These are phyloP conservation scores for Heimioporus sp. DNA, from an alignment of 768 basidiomycete species.

Conservation along the genomic window DNA sequence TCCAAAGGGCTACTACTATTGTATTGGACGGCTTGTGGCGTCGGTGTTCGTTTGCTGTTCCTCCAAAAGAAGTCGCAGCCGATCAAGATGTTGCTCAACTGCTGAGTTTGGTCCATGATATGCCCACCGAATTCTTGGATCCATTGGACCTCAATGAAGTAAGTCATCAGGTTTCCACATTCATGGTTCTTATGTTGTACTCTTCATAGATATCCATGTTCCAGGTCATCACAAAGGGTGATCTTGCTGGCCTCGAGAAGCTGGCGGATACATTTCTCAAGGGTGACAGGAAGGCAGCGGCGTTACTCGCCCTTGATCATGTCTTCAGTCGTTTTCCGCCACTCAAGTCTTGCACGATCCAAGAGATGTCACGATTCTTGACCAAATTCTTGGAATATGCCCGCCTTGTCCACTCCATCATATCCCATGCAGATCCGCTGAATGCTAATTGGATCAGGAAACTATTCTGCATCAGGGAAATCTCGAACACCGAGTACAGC, in stretches of 20 bases:
- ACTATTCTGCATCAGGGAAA: constrained; percentile 23
- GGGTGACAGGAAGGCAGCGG: background rate
- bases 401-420: constrained; percentile 5
- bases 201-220: constrained; percentile 30
- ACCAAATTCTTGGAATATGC: constrained; percentile 4
- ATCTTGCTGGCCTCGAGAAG: constrained; percentile 26
- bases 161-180: background rate
- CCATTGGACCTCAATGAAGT: constrained; percentile 10
- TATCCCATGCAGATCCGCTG: constrained; percentile 6
- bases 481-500: constrained; percentile 8
- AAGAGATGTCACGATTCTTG: constrained; percentile 8
- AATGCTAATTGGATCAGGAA: constrained; percentile 20
- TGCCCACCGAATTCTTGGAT: constrained; percentile 9
- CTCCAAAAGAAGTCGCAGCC: constrained; percentile 2
- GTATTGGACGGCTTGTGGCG: constrained; percentile 47
- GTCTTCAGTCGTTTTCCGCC: constrained; percentile 3
- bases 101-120: constrained; percentile 21
- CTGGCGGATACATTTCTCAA: constrained; percentile 32
- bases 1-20: constrained; percentile 35
- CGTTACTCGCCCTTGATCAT: constrained; percentile 11
- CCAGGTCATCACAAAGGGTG: constrained; percentile 25
- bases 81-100: constrained; percentile 14
- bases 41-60: constrained; percentile 39
- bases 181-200: background rate
- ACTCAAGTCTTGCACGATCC: constrained; percentile 23